These are phyloP conservation scores for Parachlorella kessleri DNA, from an alignment of 139 green algal species.

Conservation along the genomic window DNA sequence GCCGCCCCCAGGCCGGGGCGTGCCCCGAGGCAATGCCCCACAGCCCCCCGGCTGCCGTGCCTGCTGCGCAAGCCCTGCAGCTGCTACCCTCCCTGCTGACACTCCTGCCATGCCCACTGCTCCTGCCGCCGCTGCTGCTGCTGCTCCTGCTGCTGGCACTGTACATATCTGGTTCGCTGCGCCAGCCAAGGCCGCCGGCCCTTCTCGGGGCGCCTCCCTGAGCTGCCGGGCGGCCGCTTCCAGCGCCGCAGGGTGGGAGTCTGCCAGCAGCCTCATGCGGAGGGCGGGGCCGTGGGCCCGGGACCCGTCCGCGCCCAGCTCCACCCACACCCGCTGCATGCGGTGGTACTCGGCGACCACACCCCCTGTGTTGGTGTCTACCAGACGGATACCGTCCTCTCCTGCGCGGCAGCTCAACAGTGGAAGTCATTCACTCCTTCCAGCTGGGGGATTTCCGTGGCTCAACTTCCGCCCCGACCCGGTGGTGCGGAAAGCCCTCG, in stretches of 20 bases:
- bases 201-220: constrained; percentile 13
- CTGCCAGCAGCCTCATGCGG: constrained; percentile 41
- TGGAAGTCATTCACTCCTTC: no score
- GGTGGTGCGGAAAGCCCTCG: no score
- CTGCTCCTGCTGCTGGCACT: neutral
- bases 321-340: constrained; percentile 52
- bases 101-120: no score
- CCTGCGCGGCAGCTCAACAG: no score
- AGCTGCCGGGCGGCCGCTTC: constrained; percentile 14
- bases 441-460: no score
- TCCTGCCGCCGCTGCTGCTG: neutral
- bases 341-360: constrained; percentile 12
- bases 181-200: neutral
- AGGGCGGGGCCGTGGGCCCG: constrained; percentile 55
- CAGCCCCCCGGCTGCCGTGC: no score
- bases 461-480: no score
- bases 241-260: constrained; percentile 32
- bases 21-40: neutral
- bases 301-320: constrained; percentile 41
- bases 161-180: neutral
- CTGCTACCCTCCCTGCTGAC: no score
- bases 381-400: no score
- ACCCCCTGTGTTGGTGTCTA: neutral
- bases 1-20: no score
- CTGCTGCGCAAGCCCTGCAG: no score